Conservation (phyloP, 225 moss, liverwort and hornwort genomes). For the Bryoerythrophyllum caledonicum region DNA sequence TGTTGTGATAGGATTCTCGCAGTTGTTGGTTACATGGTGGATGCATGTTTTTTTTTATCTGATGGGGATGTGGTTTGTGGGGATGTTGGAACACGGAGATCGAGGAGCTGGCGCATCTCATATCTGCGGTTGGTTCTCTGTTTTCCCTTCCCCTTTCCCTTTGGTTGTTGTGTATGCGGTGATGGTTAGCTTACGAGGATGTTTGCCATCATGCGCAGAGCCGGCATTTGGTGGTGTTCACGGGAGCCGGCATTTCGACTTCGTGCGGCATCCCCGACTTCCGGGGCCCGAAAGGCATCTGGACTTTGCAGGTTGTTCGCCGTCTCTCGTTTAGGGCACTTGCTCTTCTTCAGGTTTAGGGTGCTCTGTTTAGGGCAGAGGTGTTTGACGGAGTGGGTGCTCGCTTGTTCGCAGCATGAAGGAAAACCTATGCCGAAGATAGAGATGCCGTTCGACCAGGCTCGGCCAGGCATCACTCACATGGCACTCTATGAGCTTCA, state of each 20-base stretch:
- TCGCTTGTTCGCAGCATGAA: slow-evolving; percentile 61
- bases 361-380: slow-evolving; percentile 23
- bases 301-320: slow-evolving; percentile 74
- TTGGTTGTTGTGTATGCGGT: neutral
- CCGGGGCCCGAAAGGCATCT: slow-evolving; percentile 84
- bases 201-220: slow-evolving; percentile 48
- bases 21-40: slow-evolving; percentile 5
- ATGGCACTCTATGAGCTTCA: slow-evolving; percentile 83
- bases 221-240: slow-evolving; percentile 85
- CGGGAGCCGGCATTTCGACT: slow-evolving; percentile 87
- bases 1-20: neutral
- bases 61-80: slow-evolving; percentile 27
- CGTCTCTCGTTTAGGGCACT: slow-evolving; percentile 23
- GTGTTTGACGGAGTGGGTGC: neutral
- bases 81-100: slow-evolving; percentile 45
- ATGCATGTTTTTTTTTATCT: slow-evolving; percentile 14
- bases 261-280: slow-evolving; percentile 89
- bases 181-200: neutral
- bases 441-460: slow-evolving; percentile 77
- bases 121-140: slow-evolving; percentile 43
- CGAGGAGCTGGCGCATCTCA: slow-evolving; percentile 53
- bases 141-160: neutral
- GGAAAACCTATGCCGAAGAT: slow-evolving; percentile 83
- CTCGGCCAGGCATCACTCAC: slow-evolving; percentile 77
- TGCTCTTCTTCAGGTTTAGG: slow-evolving; percentile 20